phyloP scores from a whole-genome alignment of 2,329 filamentous ascomycete species.

The Aureobasidium sp. region DNA sequence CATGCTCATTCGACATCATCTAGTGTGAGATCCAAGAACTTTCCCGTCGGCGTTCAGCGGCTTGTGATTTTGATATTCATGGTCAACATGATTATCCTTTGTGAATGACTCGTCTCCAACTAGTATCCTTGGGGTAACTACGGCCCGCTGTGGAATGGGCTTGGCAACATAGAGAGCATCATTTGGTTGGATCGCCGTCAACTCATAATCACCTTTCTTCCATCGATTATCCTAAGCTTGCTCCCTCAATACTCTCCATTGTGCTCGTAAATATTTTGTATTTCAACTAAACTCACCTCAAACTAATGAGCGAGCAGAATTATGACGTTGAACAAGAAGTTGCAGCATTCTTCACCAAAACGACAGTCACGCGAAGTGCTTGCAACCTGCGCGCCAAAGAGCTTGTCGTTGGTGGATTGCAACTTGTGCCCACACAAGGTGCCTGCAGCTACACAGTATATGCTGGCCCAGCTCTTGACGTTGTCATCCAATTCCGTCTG shows the following conservation, averaged over 20 bases:
- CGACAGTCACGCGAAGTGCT: background rate
- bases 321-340: constrained; percentile 25
- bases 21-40: too few relatives aligned
- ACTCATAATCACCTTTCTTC: too few relatives aligned
- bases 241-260: background rate
- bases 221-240: background rate
- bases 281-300: background rate
- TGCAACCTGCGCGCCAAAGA: background rate
- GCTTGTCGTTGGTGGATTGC: background rate
- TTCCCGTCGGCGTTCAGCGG: background rate
- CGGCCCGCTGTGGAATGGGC: too few relatives aligned
- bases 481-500: constrained; percentile 4
- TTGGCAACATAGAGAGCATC: too few relatives aligned
- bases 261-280: background rate
- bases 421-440: constrained; percentile 4
- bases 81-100: background rate
- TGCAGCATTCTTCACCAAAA: background rate
- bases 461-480: background rate
- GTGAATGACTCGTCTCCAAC: background rate
- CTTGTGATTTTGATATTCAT: constrained; percentile 7
- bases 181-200: too few relatives aligned
- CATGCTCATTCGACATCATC: too few relatives aligned
- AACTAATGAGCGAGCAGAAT: background rate
- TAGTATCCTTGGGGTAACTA: background rate
- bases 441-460: constrained; percentile 9